phyloP scores from a whole-genome alignment of 73 alveolate genomes.

The Stentor roeselii region DNA sequence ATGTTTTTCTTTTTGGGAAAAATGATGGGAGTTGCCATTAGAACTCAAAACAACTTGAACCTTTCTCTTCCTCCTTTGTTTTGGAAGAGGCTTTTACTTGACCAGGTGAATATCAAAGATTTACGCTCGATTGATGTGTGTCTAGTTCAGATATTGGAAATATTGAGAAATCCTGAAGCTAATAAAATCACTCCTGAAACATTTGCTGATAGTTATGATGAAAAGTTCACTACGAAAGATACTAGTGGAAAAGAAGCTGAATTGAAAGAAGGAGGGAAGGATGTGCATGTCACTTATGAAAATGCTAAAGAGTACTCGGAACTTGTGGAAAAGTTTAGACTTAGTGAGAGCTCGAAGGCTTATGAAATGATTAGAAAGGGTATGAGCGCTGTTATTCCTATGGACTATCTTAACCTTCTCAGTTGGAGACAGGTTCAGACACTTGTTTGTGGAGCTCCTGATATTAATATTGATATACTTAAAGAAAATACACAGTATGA shows the following conservation, averaged over 20 bases:
- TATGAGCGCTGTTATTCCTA: constrained; percentile 66
- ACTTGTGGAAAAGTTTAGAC: constrained; percentile 54
- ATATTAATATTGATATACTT: constrained; percentile 68
- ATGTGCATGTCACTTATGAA: constrained; percentile 49
- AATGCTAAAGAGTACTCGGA: constrained; percentile 59
- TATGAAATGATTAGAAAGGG: constrained; percentile 71
- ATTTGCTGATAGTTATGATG: constrained; percentile 32
- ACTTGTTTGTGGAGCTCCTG: constrained; percentile 85
- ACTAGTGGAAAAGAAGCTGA: constrained; percentile 77
- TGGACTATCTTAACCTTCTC: constrained; percentile 53
- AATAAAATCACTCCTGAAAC: constrained; percentile 32
- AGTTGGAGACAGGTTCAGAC: constrained; percentile 84
- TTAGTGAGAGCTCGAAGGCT: constrained; percentile 64
- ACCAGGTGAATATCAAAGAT: constrained; percentile 59
- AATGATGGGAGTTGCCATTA: constrained; percentile 74
- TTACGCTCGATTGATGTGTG: constrained; percentile 63
- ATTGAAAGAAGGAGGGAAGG: constrained; percentile 58
- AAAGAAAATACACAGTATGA: constrained; percentile 75
- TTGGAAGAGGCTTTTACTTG: constrained; percentile 81
- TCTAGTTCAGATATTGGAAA: constrained; percentile 63
- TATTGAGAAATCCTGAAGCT: constrained; percentile 48
- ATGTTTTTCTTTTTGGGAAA: constrained; percentile 82
- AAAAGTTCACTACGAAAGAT: constrained; percentile 65
- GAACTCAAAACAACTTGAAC: constrained; percentile 75
- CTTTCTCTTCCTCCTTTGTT: constrained; percentile 75